Base-by-base conservation (phyloP, 192 early-diverging fungal species). In the Backusella tarrabulga region DNA sequence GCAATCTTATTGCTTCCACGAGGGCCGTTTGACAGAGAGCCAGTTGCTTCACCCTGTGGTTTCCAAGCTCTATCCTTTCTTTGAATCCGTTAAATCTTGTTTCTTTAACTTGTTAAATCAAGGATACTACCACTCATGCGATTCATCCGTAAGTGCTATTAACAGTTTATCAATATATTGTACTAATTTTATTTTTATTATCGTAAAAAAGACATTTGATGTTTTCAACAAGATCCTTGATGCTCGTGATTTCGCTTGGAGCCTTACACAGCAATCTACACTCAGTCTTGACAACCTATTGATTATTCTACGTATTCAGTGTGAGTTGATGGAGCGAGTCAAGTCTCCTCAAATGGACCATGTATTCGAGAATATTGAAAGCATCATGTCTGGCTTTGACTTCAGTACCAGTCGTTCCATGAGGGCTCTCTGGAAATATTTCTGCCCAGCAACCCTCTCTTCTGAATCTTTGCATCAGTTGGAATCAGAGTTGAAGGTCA, bases 221-320 rank as follows among this genome's bases (percentile, higher is more conserved):
- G 3, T 44, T 0, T 50, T 89, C 34, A 78, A 86, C 41, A 68
- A 81, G 34, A 80, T 92, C 50, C 77, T 92, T 19, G 89, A 89
- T 68, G 76, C 85, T 66, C 83, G 85, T 42, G 83, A 87, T 52
- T 85, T 84, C 70, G 78, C 91, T 42, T 89, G 88, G 88, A 56
- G 79, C 17, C 68, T 82, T 0, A 75, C 87, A 40, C 82, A 87
- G 44, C 50, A 73, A 1, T 42, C 67, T 38, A 79, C 77, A 17
- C 74, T 91, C 23, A 83, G 82, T 36, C 80, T 91, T 36, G 91
- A 90, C 19, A 84, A 88, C 38, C 73, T 92, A 17, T 81, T 87
- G 78, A 84, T 89, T 15, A 76, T 85, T 17, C 70, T 89, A 15
- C 82, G 85, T 67, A 81, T 88, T 72, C 76, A 87, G 69, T 26